These are phyloP conservation scores for Leptodontidium sp. DNA, from an alignment of 2,329 filamentous ascomycete genomes.

Conservation along the genomic window DNA sequence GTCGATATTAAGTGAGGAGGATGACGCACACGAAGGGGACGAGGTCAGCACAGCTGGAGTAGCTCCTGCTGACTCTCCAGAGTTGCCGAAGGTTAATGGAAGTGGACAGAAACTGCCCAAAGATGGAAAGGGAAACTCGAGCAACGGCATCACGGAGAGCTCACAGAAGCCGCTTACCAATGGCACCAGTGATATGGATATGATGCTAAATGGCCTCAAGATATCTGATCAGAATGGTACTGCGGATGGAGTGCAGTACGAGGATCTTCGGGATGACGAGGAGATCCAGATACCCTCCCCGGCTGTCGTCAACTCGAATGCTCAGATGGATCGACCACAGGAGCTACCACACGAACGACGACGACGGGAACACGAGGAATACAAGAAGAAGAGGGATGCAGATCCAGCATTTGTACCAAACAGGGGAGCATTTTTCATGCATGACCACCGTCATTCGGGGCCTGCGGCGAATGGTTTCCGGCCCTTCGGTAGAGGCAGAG, in stretches of 20 bases:
- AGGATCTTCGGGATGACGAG: slow-evolving; percentile 45
- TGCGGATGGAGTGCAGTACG: slow-evolving; percentile 41
- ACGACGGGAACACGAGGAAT: slow-evolving; percentile 88
- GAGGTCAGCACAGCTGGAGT: slow-evolving; percentile 71
- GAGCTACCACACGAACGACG: slow-evolving; percentile 73
- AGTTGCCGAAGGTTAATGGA: slow-evolving; percentile 45
- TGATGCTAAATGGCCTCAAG: slow-evolving; percentile 62
- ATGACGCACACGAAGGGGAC: slow-evolving; percentile 66
- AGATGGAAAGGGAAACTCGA: slow-evolving; percentile 41
- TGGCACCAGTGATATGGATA: slow-evolving; percentile 58
- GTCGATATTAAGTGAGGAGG: slow-evolving; percentile 68
- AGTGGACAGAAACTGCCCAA: slow-evolving; percentile 47
- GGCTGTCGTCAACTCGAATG: slow-evolving; percentile 49
- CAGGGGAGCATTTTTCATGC: slow-evolving; percentile 94
- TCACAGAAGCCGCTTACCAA: slow-evolving; percentile 52
- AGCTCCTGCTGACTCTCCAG: slow-evolving; percentile 55
- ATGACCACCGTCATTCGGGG: slow-evolving; percentile 87
- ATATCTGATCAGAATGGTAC: slow-evolving; percentile 40
- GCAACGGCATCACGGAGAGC: slow-evolving; percentile 46
- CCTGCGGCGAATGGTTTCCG: slow-evolving; percentile 80
- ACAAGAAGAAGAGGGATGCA: slow-evolving; percentile 84
- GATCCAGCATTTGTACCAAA: slow-evolving; percentile 96
- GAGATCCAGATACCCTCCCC: slow-evolving; percentile 42
- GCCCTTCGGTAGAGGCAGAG: slow-evolving; percentile 70
- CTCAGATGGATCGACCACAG: slow-evolving; percentile 53